A percentile compares a stretch with the other conserved stretches of the same genome.
phyloP scores from a whole-genome alignment of 495 filamentous ascomycete genomes.

The Cercophora scortea region DNA sequence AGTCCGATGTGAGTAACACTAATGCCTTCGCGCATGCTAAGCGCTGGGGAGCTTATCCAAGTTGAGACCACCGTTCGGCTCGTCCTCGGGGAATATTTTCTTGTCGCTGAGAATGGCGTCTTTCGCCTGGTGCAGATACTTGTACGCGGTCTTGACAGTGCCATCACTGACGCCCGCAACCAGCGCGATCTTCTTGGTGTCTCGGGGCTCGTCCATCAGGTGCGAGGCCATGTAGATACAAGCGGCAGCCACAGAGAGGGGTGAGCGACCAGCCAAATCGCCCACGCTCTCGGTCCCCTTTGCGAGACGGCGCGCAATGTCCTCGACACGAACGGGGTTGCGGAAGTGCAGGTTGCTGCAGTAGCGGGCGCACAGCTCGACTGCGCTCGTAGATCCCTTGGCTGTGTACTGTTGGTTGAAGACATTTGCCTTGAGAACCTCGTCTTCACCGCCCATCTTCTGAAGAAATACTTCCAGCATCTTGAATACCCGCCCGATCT shows the following conservation, averaged over 20 bases:
- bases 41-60: conserved; percentile 56
- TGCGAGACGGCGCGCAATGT: conserved; percentile 65
- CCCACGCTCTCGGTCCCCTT: conserved; percentile 63
- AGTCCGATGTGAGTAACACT: no score
- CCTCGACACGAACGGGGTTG: conserved; percentile 58
- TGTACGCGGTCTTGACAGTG: conserved; percentile 92
- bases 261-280: conserved; percentile 84
- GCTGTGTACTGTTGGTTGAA: conserved; percentile 55
- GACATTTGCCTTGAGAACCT: conserved; percentile 21
- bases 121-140: conserved; percentile 65
- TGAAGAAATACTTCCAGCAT: conserved; percentile 77
- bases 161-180: conserved; percentile 89
- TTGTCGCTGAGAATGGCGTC: conserved; percentile 61
- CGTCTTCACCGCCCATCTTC: conserved; percentile 34
- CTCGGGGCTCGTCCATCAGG: conserved; percentile 68
- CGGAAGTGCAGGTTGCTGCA: conserved; percentile 66
- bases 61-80: conserved; percentile 39
- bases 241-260: conserved; percentile 85
- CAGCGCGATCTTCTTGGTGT: conserved; percentile 72
- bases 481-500: conserved; percentile 96
- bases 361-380: conserved; percentile 81
- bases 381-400: conserved; percentile 72
- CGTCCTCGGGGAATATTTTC: conserved; percentile 61
- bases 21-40: conserved; percentile 5
- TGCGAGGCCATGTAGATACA: conserved; percentile 93